Conservation (phyloP, 208 protist genomes). For the Trypanosoma melophagium region DNA sequence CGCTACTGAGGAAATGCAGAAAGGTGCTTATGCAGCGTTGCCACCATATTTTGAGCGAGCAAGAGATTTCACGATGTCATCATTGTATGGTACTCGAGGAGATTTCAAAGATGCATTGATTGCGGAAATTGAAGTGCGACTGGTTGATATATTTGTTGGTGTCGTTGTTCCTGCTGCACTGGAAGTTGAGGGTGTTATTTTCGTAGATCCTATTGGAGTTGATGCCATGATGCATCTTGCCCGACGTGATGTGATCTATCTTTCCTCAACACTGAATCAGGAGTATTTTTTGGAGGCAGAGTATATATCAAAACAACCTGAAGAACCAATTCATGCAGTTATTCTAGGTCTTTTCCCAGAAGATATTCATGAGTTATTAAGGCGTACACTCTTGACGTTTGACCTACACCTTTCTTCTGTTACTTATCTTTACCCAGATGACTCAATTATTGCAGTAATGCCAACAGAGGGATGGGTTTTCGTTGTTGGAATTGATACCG, state of each 20-base stretch:
- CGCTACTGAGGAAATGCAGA: not conserved
- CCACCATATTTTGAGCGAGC: not conserved
- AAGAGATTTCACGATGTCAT: not conserved
- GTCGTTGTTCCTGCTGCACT: not conserved
- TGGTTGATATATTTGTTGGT: not conserved
- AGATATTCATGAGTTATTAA: not conserved
- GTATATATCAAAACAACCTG: not conserved
- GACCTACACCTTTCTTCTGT: conserved; percentile 6
- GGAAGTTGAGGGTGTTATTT: not conserved
- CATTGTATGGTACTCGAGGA: not conserved
- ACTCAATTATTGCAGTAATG: not conserved
- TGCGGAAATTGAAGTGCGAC: not conserved
- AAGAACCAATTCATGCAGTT: not conserved
- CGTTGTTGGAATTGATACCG: conserved; percentile 20
- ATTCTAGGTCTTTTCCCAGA: not conserved
- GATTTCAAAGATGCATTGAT: not conserved
- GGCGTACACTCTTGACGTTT: conserved; percentile 7
- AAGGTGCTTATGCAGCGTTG: not conserved
- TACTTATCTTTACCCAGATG: not conserved
- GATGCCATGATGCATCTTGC: not conserved
- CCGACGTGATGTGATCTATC: not conserved
- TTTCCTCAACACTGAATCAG: conserved; percentile 11
- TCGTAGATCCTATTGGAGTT: conserved; percentile 1
- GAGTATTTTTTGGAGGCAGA: conserved; percentile 2
- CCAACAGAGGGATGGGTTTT: conserved; percentile 10